Evolutionary conservation across 306 rosid species (phyloP), one percentile per base, ranked within the genome.

Genomic region (Mimosa pudica): DNA sequence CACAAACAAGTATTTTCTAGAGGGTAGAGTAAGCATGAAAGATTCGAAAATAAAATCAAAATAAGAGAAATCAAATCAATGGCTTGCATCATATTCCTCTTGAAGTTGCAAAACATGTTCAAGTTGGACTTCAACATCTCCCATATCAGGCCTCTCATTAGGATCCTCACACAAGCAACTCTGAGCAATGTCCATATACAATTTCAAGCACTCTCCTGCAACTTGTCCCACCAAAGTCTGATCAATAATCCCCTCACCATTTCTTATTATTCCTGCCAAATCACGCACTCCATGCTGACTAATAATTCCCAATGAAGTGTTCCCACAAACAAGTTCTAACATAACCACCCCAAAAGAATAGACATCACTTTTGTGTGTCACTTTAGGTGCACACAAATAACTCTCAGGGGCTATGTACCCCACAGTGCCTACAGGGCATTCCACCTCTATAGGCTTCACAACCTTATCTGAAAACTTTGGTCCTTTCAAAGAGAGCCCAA

Each of bases 331-430:
- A 3, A 84, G 81, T 84, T 80, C 82, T 10, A 76, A 57, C 38
- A 84, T 33, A 8, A 80, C 58, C 16, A 76, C 75, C 0, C 84
- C 87, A 17, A 84, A 84, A 2, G 82, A 80, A 74, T 76, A 80
- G 32, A 84, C 79, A 36, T 80, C 87, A 2, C 68, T 33, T 20
- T 76, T 80, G 14, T 80, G 78, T 1, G 84, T 74, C 46, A 65
- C 12, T 55, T 11, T 3, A 54, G 60, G 1, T 10, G 44, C 42
- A 5, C 2, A 9, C 52, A 4, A 5, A 17, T 11, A 0, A 17
- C 20, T 14, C 64, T 82, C 55, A 85, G 85, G 90, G 14, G 81
- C 90, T 1, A 87, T 17, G 41, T 84, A 87, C 0, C 85, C 86
- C 0, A 36, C 1, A 4, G 77, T 76, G 0, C 83, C 88, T 13